These are phyloP conservation scores for Termitomyces sp. DNA, from an alignment of 768 basidiomycete species.

Conservation along the genomic window DNA sequence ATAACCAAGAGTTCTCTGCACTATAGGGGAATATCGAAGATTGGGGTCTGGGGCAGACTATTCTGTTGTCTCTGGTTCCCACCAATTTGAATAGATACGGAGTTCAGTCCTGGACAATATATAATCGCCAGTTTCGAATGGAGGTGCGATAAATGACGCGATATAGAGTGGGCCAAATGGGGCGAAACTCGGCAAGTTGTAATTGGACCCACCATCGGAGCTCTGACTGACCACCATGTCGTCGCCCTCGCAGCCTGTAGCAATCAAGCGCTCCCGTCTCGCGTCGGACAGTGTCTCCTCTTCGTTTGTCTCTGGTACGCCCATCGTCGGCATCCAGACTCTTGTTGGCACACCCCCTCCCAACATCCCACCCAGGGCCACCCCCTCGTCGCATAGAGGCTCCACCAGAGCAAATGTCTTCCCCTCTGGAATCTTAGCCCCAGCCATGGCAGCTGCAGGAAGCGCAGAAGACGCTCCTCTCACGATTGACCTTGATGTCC, in stretches of 20 bases:
- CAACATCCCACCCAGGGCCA: constrained; percentile 47
- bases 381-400: constrained; percentile 1
- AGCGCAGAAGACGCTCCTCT: constrained; percentile 25
- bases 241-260: constrained; percentile 54
- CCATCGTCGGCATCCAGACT: constrained; percentile 45
- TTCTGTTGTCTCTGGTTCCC: neutral
- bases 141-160: neutral
- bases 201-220: neutral
- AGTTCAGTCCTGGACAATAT: neutral
- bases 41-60: neutral
- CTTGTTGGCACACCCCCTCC: constrained; percentile 53
- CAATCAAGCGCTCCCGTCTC: constrained; percentile 37
- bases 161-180: neutral
- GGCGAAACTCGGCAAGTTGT: constrained; percentile 11
- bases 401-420: neutral
- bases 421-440: neutral
- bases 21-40: neutral
- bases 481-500: constrained; percentile 48
- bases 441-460: constrained; percentile 19
- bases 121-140: neutral
- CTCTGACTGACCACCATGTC: constrained; percentile 36
- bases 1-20: neutral
- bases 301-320: constrained; percentile 29
- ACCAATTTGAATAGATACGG: constrained; percentile 1
- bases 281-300: constrained; percentile 19